A percentile compares a stretch with the other conserved stretches of the same genome.
Evolutionary conservation across 2,329 filamentous ascomycete genomes (phyloP).

Genomic region (Calonectria pauciramosa): DNA sequence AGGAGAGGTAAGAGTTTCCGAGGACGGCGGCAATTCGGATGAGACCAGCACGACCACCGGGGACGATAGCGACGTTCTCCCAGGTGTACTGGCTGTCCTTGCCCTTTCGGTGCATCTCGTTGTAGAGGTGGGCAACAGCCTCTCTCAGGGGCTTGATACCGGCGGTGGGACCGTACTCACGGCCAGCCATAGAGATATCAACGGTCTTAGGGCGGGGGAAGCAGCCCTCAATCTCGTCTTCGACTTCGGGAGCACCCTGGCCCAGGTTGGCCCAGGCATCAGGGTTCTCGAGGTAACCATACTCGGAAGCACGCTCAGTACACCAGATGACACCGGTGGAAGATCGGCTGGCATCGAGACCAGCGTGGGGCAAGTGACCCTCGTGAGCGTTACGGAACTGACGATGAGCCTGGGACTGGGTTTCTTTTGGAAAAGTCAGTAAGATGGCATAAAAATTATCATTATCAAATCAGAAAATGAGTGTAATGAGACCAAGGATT

Average conservation of each 20-base stretch:
- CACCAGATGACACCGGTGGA: constrained; percentile 97
- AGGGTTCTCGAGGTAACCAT: constrained; percentile 88
- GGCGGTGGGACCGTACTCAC: constrained; percentile 94
- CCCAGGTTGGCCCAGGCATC: constrained; percentile 92
- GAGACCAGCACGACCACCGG: constrained; percentile 90
- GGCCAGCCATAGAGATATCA: constrained; percentile 80
- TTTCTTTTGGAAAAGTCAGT: constrained; percentile 66
- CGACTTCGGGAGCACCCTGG: constrained; percentile 93
- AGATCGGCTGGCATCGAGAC: constrained; percentile 87
- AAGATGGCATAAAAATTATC: constrained; percentile 30
- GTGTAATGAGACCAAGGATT: neutral
- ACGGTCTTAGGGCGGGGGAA: constrained; percentile 86
- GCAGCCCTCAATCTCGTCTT: constrained; percentile 91
- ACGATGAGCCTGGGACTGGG: constrained; percentile 85
- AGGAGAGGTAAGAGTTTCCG: constrained; percentile 91
- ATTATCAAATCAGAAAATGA: neutral
- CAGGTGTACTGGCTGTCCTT: constrained; percentile 93
- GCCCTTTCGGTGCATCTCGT: constrained; percentile 89
- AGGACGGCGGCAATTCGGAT: constrained; percentile 95
- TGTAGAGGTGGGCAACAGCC: constrained; percentile 93
- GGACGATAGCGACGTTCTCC: constrained; percentile 98
- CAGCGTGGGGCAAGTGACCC: constrained; percentile 91
- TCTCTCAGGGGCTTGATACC: constrained; percentile 92
- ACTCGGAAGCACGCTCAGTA: constrained; percentile 87
- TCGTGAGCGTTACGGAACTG: constrained; percentile 93